Evolutionary conservation across 495 filamentous ascomycete species (phyloP), one percentile per base, ranked within the genome.

Genomic region (Neurospora pannonica): DNA sequence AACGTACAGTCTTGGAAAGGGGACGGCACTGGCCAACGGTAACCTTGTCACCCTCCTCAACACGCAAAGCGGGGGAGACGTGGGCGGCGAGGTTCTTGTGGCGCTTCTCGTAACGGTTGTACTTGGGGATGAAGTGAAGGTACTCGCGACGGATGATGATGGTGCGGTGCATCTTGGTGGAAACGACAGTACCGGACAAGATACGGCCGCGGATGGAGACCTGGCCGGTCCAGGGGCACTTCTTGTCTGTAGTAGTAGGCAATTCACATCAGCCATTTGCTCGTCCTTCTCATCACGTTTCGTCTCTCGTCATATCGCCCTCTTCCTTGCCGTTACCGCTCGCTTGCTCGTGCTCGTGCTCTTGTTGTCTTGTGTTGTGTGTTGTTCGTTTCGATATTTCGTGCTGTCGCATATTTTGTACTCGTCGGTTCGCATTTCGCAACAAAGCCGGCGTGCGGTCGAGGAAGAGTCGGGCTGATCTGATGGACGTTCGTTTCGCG

Each of bases 181-280:
- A 97, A 83, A 98, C 93, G 80, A 99, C 96, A 83, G 93, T 97
- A 82, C 96, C 96, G 82, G 95, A 97, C 77, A 99, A 89, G 92
- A 99, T 98, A 95, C 96, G 95, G 84, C 96, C 96, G 88, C 96
- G 96, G 89, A 98, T 98, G 79, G 94, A 97, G 81, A 98, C 94
- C 82, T 93, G 87, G 83, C 97, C 97, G 77, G 94, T 97, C 91
- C 98, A 99, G 79, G 96, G 96, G 91, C 96, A 99, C 89, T 99
- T 99, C 92, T 99, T 98, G 91, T 99, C 96, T 97, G 84, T 82
- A 82, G 54, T 36, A 67, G 28, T 67, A 67, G 54, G 54, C 54
- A 67, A 3, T 34, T 71, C 36, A 31, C 7, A 71, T 71, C 70
- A 71, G 70, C 54, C 48, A 70, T 40, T 40, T 9, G 24, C 42